Percentiles rank a stretch among this genome's conserved stretches.
These are phyloP conservation scores for Posidonia oceanica DNA, from an alignment of 116 monocot genomes.

Conservation along the genomic window DNA sequence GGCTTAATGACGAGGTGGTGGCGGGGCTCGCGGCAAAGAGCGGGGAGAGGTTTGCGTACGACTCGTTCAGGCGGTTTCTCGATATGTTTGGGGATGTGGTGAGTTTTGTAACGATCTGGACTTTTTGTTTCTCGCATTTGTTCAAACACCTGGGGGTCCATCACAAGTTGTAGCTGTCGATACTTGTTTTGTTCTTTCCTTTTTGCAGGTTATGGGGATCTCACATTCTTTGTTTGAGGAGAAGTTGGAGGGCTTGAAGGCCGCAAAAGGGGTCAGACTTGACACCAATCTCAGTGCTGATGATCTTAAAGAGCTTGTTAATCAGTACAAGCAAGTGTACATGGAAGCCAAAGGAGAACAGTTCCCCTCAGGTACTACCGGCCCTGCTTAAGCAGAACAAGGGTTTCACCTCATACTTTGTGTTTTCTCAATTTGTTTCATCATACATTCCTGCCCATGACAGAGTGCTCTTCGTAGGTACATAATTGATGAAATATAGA, in stretches of 20 bases:
- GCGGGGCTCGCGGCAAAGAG: slow-evolving; percentile 62
- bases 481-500: too few relatives aligned
- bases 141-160: background rate
- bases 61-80: slow-evolving; percentile 81
- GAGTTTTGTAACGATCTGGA: background rate
- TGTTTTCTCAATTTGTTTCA: background rate
- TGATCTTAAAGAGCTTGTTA: slow-evolving; percentile 79
- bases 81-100: slow-evolving; percentile 97
- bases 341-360: slow-evolving; percentile 75
- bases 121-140: background rate
- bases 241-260: slow-evolving; percentile 71
- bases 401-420: background rate
- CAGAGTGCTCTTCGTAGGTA: too few relatives aligned
- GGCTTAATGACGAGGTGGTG: slow-evolving; percentile 92
- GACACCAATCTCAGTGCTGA: slow-evolving; percentile 69
- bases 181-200: too few relatives aligned
- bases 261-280: slow-evolving; percentile 41
- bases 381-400: background rate
- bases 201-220: slow-evolving; percentile 73
- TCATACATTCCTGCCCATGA: too few relatives aligned
- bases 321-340: slow-evolving; percentile 80
- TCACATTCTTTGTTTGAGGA: slow-evolving; percentile 70
- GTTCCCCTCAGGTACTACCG: slow-evolving; percentile 64
- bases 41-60: slow-evolving; percentile 83
- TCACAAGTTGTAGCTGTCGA: background rate